phyloP scores from a whole-genome alignment of 768 basidiomycete genomes.

The Termitomyces sp. region DNA sequence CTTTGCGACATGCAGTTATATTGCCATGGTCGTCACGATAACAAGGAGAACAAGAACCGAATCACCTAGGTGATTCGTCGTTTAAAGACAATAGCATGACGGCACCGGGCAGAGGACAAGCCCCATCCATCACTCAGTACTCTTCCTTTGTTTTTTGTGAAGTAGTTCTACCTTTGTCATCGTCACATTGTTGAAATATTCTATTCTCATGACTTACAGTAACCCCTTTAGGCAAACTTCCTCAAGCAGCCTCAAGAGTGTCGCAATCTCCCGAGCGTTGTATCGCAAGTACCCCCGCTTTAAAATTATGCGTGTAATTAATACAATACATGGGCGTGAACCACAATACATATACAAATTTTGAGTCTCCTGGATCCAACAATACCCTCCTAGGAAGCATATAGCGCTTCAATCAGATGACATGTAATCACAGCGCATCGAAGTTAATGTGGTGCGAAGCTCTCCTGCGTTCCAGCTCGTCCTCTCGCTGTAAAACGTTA shows the following conservation, averaged over 20 bases:
- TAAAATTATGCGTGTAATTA: slow-evolving; percentile 4
- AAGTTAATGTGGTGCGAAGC: slow-evolving; percentile 97
- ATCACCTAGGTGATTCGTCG: slow-evolving; percentile 5
- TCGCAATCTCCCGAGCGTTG: not conserved
- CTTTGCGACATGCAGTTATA: not conserved
- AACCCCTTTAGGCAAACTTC: not conserved
- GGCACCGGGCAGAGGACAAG: not conserved
- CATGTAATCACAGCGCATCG: slow-evolving; percentile 68
- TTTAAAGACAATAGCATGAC: not conserved
- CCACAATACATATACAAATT: slow-evolving; percentile 13
- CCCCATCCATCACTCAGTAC: not conserved
- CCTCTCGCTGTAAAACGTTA: slow-evolving; percentile 66
- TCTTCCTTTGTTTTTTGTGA: slow-evolving; percentile 1
- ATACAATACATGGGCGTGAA: slow-evolving; percentile 12
- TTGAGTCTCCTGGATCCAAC: not conserved
- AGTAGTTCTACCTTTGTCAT: not conserved
- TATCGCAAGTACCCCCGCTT: not conserved
- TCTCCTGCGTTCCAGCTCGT: slow-evolving; percentile 85
- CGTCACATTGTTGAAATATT: not conserved
- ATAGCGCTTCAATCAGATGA: not conserved
- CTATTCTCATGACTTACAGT: not conserved
- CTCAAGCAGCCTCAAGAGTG: not conserved
- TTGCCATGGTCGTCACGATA: not conserved
- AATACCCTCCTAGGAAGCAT: not conserved
- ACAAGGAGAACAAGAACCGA: not conserved